These are phyloP conservation scores for Talaromyces ruber DNA, from an alignment of 495 filamentous ascomycete genomes.

Conservation along the genomic window DNA sequence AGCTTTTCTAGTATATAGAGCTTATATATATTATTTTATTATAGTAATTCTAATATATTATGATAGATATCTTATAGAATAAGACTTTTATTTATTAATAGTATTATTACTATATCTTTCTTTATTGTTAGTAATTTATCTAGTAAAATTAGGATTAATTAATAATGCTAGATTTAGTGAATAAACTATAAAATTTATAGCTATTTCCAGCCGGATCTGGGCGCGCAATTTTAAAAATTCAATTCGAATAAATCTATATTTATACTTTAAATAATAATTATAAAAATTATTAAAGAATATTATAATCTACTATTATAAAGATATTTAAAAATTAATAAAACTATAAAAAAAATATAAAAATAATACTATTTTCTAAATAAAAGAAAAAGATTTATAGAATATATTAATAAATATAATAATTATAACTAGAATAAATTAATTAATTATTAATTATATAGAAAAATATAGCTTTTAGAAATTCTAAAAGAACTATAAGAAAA, in stretches of 20 bases:
- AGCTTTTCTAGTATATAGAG: no score
- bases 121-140: background rate
- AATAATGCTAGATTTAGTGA: background rate
- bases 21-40: no score
- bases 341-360: slow-evolving; percentile 5
- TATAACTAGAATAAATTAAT: background rate
- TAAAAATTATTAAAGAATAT: slow-evolving; percentile 6
- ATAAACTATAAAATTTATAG: background rate
- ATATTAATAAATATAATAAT: slow-evolving; percentile 7
- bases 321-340: slow-evolving; percentile 3
- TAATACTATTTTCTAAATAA: slow-evolving; percentile 4
- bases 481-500: slow-evolving; percentile 6
- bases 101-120: no score
- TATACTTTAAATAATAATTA: background rate
- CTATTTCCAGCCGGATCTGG: background rate
- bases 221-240: background rate
- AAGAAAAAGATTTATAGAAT: slow-evolving; percentile 1
- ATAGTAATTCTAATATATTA: no score
- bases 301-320: background rate
- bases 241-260: slow-evolving; percentile 8
- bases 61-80: no score
- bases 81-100: no score
- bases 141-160: background rate
- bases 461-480: slow-evolving; percentile 9
- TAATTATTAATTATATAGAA: slow-evolving; percentile 2